Conservation (phyloP, 2,329 filamentous ascomycete genomes). For the Fusarium protoensiforme region DNA sequence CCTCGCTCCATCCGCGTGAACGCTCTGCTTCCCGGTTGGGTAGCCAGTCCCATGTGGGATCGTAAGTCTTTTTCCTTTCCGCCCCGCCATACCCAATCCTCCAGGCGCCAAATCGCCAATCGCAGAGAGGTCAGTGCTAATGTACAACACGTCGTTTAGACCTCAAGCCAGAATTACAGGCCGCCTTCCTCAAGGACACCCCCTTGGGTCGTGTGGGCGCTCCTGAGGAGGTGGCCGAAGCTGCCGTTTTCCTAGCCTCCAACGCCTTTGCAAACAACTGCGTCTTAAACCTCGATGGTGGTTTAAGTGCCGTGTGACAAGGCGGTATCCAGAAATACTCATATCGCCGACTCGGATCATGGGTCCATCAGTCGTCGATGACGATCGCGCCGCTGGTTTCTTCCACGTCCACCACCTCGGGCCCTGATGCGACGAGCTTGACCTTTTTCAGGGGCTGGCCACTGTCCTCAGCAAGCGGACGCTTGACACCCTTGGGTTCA, state of each 20-base stretch:
- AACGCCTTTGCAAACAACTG: slow-evolving; percentile 91
- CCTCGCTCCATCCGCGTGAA: slow-evolving; percentile 77
- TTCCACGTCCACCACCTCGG: slow-evolving; percentile 61
- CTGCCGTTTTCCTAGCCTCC: slow-evolving; percentile 78
- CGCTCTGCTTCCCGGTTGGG: slow-evolving; percentile 84
- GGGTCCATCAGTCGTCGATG: slow-evolving; percentile 66
- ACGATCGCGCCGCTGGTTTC: slow-evolving; percentile 71
- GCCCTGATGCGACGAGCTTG: slow-evolving; percentile 52
- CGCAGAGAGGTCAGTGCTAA: slow-evolving; percentile 47
- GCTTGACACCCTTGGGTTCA: slow-evolving; percentile 57
- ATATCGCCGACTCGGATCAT: slow-evolving; percentile 8
- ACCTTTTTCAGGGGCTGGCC: slow-evolving; percentile 61
- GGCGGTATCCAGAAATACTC: slow-evolving; percentile 14
- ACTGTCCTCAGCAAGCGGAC: slow-evolving; percentile 56
- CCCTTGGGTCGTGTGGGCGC: slow-evolving; percentile 74
- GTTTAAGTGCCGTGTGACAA: slow-evolving; percentile 74
- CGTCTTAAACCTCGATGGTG: slow-evolving; percentile 86
- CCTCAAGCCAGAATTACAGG: slow-evolving; percentile 51
- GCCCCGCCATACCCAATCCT: slow-evolving; percentile 15
- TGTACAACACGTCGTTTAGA: slow-evolving; percentile 52
- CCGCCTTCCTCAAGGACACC: slow-evolving; percentile 61
- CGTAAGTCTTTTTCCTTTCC: slow-evolving; percentile 59
- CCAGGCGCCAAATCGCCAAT: slow-evolving; percentile 9
- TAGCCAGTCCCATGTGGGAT: slow-evolving; percentile 82
- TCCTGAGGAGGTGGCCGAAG: slow-evolving; percentile 81